Percentiles rank a stretch among this genome's conserved stretches.
Evolutionary conservation across 768 basidiomycete genomes (phyloP).

Genomic region (Auricularia heimuer): DNA sequence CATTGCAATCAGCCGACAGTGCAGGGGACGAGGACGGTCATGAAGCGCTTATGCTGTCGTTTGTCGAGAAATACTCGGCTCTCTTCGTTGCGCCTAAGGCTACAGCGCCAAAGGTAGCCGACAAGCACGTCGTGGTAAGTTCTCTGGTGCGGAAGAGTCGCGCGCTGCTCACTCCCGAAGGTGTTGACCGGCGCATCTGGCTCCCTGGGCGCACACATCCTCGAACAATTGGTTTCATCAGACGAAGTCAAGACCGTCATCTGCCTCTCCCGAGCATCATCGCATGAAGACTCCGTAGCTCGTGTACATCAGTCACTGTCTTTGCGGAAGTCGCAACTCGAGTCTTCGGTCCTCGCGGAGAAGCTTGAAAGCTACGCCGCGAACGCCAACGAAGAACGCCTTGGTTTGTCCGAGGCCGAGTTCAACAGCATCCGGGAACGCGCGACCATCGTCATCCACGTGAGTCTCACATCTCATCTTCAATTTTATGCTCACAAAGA

Average conservation of each 20-base stretch:
- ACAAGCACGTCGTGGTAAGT: not conserved
- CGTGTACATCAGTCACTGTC: constrained; percentile 35
- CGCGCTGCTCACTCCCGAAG: constrained; percentile 10
- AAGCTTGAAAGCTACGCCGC: constrained; percentile 34
- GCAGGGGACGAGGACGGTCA: constrained; percentile 15
- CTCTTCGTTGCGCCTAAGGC: constrained; percentile 9
- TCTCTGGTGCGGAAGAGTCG: not conserved
- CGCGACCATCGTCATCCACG: constrained; percentile 39
- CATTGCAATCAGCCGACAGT: constrained; percentile 23
- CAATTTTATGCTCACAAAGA: not conserved
- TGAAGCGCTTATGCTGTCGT: constrained; percentile 32
- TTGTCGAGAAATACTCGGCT: constrained; percentile 35
- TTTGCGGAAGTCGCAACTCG: constrained; percentile 22
- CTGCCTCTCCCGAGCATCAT: constrained; percentile 40
- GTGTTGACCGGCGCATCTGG: constrained; percentile 47
- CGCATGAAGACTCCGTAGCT: constrained; percentile 31
- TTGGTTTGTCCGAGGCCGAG: constrained; percentile 30
- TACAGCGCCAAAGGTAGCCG: not conserved
- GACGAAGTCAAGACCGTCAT: constrained; percentile 33
- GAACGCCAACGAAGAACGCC: constrained; percentile 28
- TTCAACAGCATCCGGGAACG: constrained; percentile 27
- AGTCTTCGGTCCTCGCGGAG: constrained; percentile 2
- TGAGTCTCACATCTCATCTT: constrained; percentile 5
- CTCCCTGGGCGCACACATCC: constrained; percentile 43
- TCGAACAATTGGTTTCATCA: constrained; percentile 33